Base-by-base conservation (phyloP, 257 asterid genomes). In the Nicotiana attenuata region DNA sequence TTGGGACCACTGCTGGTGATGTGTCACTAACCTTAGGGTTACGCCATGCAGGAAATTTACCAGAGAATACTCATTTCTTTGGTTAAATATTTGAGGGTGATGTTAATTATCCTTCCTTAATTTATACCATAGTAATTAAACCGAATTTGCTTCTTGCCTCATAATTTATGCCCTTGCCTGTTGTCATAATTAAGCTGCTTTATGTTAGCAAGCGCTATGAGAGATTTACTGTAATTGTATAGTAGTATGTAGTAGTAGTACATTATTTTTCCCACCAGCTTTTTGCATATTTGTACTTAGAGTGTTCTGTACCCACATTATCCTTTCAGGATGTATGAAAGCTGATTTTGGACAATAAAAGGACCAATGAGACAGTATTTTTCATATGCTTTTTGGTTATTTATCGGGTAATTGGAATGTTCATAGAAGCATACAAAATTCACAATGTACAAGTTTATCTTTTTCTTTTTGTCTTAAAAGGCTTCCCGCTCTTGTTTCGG, bases 21-120 rank as follows among this genome's bases (percentile, higher is more conserved):
- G 97, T 96, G 22, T 96, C 99, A 17, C 97, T 96, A n/a, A 94
- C 99, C 3, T 83, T 96, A 84, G 99, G 99, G 89, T 90, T 96
- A 56, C 97, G 94, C 45, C 99, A 96, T 83, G 94, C 95, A 76
- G 99, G 97, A 20, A 94, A 96, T 83, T 13, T 92, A 85, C 97
- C 97, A 82, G 98, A 93, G 84, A 94, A 92, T 76, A 90, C 84
- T 66, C 88, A 78, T 84, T 13, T 94, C 93, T 90, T 87, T 94
- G n/a, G 90, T 90, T 81, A 90, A 94, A 65, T 31, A 92, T 90
- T 81, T 89, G 93, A 92, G 50, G 50, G 13, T 41, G 50, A 9
- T 41, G 13, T 3, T 41, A 41, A 41, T 41, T 9, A 41, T 41
- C 50, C 50, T 41, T 41, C 50, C 50, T 56, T 77, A 77, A 77